These are phyloP conservation scores for Hymenotorrendiella dingleyae DNA, from an alignment of 2,329 filamentous ascomycete genomes.

Conservation along the genomic window DNA sequence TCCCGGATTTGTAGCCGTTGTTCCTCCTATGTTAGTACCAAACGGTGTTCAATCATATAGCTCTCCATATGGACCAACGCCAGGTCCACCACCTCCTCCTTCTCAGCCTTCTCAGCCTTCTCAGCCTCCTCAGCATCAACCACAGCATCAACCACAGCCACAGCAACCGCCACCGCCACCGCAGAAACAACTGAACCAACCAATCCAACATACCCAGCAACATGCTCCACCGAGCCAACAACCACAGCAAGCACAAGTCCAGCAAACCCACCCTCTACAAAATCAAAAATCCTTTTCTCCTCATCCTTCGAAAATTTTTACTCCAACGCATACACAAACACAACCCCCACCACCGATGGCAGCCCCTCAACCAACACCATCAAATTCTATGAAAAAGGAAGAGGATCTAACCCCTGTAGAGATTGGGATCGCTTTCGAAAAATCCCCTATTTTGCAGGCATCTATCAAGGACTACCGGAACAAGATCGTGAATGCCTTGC, in stretches of 20 bases:
- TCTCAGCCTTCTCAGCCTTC: not conserved
- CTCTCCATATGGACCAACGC: constrained; percentile 31
- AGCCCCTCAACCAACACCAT: too few species aligned
- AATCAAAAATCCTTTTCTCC: too few species aligned
- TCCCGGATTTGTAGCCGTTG: constrained; percentile 12
- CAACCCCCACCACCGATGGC: too few species aligned
- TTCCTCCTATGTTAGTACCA: constrained; percentile 20
- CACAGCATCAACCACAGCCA: not conserved
- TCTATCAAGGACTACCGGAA: constrained; percentile 7
- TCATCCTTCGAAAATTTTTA: too few species aligned
- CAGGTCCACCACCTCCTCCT: constrained; percentile 8
- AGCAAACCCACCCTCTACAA: constrained; percentile 1
- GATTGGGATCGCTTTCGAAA: too few species aligned
- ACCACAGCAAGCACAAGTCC: not conserved
- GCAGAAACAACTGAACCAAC: not conserved
- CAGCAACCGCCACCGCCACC: not conserved
- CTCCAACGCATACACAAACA: too few species aligned
- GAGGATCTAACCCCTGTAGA: too few species aligned
- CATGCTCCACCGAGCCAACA: constrained; percentile 3
- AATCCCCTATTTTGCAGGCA: too few species aligned
- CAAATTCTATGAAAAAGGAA: too few species aligned
- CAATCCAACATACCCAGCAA: not conserved
- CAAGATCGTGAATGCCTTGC: constrained; percentile 23
- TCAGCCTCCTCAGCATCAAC: constrained; percentile 5
- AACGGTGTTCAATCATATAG: constrained; percentile 26